Evolutionary conservation across 1,284 basidiomycete species (phyloP), one percentile per base, ranked within the genome.

Genomic region (Puccinia triticina): DNA sequence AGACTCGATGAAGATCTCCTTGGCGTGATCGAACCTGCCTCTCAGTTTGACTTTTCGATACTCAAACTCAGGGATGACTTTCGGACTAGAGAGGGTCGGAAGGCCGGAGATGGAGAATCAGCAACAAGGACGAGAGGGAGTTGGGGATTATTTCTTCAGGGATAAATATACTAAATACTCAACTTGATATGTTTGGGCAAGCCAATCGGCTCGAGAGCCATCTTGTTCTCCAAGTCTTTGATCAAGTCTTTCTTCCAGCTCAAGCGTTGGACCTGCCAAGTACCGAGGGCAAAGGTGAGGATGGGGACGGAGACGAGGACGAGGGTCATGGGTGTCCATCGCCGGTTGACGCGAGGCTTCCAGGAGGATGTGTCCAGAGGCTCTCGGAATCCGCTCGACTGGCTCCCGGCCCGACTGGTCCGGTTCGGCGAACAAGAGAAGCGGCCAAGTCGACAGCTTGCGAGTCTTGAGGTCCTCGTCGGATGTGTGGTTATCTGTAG

Each of bases 211-310:
- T 91, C 91, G 43, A 92, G 90, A 83, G 92, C 90, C 40, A 98
- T 89, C 88, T 98, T 98, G 87, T 94, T 92, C 86, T 98, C 93
- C 64, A 99, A 89, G 86, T 98, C 94, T 84, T 98, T 94, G 84
- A 99, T 98, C 83, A 99, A 89, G 76, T 91, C 90, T 46, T 98
- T 89, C 88, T 99, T 99, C 97, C 97, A 99, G 86, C 94, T 91
- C 64, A 99, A 90, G 59, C 97, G 90, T 85, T 94, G 90, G 46
- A 91, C 85, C 86, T 99, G 96, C 97, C 96, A 99, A 50, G 92
- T 92, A 29, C 96, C 96, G 83, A 99, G 89, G n/a, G 90, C 92
- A 84, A 96, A 94, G 0, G 95, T 95, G 85, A 97, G 91, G 83
- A 98, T 88, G 0, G 96, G 96, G 83, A 98, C 93, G 84, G 93